Percentiles rank a stretch among this genome's conserved stretches.
phyloP scores from a whole-genome alignment of 495 filamentous ascomycete genomes.

The Neurospora sp. region DNA sequence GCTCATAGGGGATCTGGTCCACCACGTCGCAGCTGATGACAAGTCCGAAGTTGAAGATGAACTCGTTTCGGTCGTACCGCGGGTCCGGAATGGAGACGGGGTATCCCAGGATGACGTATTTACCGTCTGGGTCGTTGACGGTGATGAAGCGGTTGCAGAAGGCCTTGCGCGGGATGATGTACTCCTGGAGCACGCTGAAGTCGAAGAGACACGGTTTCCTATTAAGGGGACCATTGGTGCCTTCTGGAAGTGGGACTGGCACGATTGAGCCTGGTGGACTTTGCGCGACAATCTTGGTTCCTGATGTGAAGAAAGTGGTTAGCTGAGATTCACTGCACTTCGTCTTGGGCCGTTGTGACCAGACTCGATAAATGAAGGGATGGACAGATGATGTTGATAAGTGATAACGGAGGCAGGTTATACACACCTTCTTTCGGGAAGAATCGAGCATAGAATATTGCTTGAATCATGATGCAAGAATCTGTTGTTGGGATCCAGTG shows the following conservation, averaged over 20 bases:
- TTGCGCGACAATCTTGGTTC: conserved; percentile 70
- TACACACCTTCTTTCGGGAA: conserved; percentile 72
- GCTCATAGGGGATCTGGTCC: conserved; percentile 57
- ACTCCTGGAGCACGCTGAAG: conserved; percentile 74
- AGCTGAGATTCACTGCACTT: neutral
- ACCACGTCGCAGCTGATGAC: conserved; percentile 62
- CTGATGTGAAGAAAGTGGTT: conserved; percentile 31
- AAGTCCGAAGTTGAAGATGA: conserved; percentile 94
- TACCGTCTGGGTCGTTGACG: conserved; percentile 56
- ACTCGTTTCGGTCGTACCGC: conserved; percentile 82
- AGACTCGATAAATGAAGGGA: neutral
- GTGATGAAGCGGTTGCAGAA: conserved; percentile 84
- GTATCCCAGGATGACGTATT: conserved; percentile 75
- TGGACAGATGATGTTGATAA: neutral
- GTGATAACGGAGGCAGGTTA: neutral
- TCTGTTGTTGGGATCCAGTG: neutral
- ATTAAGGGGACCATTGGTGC: conserved; percentile 36
- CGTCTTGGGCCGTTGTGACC: neutral
- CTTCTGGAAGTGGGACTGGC: conserved; percentile 28
- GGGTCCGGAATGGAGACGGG: conserved; percentile 74
- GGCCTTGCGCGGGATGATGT: conserved; percentile 85
- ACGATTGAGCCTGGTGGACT: conserved; percentile 67
- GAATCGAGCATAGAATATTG: conserved; percentile 93
- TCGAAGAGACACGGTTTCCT: conserved; percentile 57
- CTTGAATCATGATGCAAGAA: conserved; percentile 60